Evolutionary conservation across 192 early-diverging fungal species (phyloP).

Genomic region (Entrophospora sp.): DNA sequence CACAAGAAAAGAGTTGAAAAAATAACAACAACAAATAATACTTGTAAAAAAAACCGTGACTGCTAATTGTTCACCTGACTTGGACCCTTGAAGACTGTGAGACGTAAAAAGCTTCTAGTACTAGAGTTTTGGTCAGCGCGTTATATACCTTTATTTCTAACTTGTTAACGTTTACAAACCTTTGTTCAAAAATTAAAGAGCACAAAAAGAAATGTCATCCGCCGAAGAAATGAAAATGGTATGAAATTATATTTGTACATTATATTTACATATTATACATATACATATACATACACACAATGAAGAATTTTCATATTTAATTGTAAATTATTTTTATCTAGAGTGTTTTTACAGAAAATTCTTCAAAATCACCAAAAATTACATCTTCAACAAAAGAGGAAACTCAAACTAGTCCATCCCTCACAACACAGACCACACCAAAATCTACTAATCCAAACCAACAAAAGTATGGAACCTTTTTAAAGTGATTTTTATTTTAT

Average conservation of each 20-base stretch:
- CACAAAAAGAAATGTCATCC: too few species aligned
- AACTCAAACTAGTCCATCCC: not conserved
- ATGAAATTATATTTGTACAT: not conserved
- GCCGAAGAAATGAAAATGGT: too few species aligned
- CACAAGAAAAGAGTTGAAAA: conserved; percentile 4
- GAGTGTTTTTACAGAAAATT: conserved; percentile 1
- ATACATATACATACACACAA: not conserved
- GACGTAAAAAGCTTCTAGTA: not conserved
- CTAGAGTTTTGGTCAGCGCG: too few species aligned
- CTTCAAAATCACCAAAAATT: conserved; percentile 5
- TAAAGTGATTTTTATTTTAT: too few species aligned
- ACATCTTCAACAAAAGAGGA: not conserved
- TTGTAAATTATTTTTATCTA: not conserved
- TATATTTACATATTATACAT: not conserved
- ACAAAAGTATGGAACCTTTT: not conserved
- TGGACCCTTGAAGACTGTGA: not conserved
- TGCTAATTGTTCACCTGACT: conserved; percentile 22
- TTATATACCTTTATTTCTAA: not conserved
- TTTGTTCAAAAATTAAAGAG: too few species aligned
- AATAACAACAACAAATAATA: conserved; percentile 15
- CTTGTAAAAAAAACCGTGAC: too few species aligned
- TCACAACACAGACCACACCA: too few species aligned
- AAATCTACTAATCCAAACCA: not conserved
- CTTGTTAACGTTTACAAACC: not conserved
- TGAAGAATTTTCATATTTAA: too few species aligned